These are phyloP conservation scores for Chalaropsis ovoidea DNA, from an alignment of 2,329 filamentous ascomycete species.

Conservation along the genomic window DNA sequence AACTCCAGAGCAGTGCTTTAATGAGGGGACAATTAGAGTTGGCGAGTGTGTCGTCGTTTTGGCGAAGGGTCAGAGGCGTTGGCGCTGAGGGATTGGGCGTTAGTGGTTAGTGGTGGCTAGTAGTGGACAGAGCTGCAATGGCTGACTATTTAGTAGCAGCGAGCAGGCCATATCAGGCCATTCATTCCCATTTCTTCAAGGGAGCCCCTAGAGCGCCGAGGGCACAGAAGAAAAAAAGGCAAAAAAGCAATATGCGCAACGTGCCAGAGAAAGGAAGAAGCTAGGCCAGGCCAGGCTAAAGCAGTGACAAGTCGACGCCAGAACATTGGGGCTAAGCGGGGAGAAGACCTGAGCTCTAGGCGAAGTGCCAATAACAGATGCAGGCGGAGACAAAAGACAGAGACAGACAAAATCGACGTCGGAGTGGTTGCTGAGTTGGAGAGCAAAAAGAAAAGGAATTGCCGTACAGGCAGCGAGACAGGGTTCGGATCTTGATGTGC, in stretches of 20 bases:
- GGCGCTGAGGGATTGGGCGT: too few species aligned
- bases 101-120: too few species aligned
- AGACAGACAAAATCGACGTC: not conserved
- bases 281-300: not conserved
- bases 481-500: slow-evolving; percentile 8
- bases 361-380: too few species aligned
- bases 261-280: too few species aligned
- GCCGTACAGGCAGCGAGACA: not conserved
- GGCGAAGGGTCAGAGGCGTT: too few species aligned
- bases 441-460: not conserved
- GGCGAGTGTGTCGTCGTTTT: not conserved
- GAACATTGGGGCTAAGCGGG: too few species aligned
- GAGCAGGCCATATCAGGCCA: too few species aligned
- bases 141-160: too few species aligned
- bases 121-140: too few species aligned
- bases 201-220: too few species aligned
- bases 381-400: too few species aligned
- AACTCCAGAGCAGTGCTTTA: not conserved
- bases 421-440: not conserved
- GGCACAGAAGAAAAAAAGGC: not conserved
- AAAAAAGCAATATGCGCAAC: not conserved
- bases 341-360: not conserved
- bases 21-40: not conserved
- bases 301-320: not conserved
- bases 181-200: too few species aligned